These are phyloP conservation scores for Annulohypoxylon moriforme DNA, from an alignment of 495 filamentous ascomycete genomes.

Conservation along the genomic window DNA sequence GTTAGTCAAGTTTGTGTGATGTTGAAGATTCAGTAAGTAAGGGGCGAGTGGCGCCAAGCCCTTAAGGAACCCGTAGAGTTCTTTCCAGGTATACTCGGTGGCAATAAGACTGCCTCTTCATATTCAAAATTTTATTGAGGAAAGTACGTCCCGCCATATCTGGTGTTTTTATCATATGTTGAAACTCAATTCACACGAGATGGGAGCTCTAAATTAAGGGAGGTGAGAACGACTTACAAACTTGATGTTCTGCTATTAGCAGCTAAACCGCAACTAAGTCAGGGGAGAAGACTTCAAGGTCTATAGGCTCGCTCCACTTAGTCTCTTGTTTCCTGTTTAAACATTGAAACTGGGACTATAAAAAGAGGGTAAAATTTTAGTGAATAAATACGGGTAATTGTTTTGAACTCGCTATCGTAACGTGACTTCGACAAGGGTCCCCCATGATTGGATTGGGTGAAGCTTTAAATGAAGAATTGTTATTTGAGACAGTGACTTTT, in stretches of 20 bases:
- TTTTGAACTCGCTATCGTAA: constrained; percentile 36
- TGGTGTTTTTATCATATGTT: not conserved
- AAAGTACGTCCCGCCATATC: not conserved
- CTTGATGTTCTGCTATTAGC: not conserved
- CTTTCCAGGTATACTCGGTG: not conserved
- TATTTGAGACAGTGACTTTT: not conserved
- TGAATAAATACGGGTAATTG: not conserved
- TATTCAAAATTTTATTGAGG: not conserved
- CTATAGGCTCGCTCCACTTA: not conserved
- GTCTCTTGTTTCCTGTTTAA: not conserved
- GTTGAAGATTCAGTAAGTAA: not conserved
- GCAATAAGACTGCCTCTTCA: not conserved
- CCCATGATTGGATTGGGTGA: constrained; percentile 39
- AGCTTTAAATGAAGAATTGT: constrained; percentile 13
- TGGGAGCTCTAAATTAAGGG: too few species aligned
- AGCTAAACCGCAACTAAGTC: too few species aligned
- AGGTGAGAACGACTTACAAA: constrained; percentile 22
- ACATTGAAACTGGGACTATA: not conserved
- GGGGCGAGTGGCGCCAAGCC: not conserved
- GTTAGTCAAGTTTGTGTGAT: not conserved
- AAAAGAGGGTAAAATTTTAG: constrained; percentile 1
- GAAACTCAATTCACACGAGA: too few species aligned
- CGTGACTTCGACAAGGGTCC: constrained; percentile 45
- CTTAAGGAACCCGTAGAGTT: not conserved
- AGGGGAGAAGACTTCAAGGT: not conserved